phyloP scores from a whole-genome alignment of 2,329 filamentous ascomycete species.

The Geosmithia putterillii region DNA sequence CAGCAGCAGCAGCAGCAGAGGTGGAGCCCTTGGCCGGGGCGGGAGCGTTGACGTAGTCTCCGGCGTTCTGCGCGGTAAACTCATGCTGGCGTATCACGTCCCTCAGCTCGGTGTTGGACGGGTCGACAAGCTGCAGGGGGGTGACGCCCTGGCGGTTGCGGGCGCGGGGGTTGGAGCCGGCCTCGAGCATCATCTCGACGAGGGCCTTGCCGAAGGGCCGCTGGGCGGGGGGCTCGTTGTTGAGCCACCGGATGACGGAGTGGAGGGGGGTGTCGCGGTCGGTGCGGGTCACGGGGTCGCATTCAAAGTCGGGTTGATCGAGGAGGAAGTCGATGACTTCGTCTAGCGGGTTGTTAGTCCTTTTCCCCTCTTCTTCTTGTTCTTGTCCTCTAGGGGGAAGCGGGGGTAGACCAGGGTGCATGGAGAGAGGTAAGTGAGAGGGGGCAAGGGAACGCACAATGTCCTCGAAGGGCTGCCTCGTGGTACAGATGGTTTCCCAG shows the following conservation, averaged over 20 bases:
- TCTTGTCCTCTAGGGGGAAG: background rate
- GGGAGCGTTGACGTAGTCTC: slow-evolving; percentile 38
- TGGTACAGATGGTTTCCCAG: slow-evolving; percentile 85
- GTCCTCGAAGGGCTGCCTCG: slow-evolving; percentile 73
- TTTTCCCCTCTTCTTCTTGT: background rate
- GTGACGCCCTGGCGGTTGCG: slow-evolving; percentile 64
- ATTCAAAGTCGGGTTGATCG: slow-evolving; percentile 75
- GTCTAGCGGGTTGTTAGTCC: too few species aligned
- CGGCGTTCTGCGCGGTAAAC: slow-evolving; percentile 46
- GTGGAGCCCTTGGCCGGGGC: background rate
- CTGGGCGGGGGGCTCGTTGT: slow-evolving; percentile 50
- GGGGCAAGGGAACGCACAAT: slow-evolving; percentile 50
- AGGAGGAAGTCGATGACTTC: slow-evolving; percentile 73
- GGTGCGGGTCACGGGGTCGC: slow-evolving; percentile 60
- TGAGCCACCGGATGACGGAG: slow-evolving; percentile 65
- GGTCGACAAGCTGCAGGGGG: slow-evolving; percentile 61
- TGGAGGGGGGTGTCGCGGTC: slow-evolving; percentile 73
- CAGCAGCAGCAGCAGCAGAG: background rate
- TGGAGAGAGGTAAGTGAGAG: background rate
- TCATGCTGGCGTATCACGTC: slow-evolving; percentile 59
- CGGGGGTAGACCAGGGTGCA: background rate
- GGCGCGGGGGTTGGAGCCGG: slow-evolving; percentile 46
- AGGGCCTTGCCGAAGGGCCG: slow-evolving; percentile 53
- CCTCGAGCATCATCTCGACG: slow-evolving; percentile 72
- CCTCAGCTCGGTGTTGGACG: slow-evolving; percentile 48